Evolutionary conservation across 768 basidiomycete species (phyloP), one percentile per base, ranked within the genome.

Genomic region (Lactifluus echinatus): DNA sequence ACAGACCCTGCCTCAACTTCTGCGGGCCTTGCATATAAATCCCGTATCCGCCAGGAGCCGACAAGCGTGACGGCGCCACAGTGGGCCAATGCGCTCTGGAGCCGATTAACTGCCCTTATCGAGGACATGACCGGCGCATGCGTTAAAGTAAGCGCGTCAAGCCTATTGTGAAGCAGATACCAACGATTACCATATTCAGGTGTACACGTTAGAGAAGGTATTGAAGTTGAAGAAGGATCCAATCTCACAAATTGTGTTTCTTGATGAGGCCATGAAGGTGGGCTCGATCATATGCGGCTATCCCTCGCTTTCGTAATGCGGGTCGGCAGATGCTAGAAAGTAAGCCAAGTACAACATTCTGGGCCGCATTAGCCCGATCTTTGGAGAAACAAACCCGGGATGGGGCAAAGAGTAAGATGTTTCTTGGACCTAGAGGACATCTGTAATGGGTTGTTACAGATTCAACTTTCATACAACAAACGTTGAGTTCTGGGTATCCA

Each of bases 251-350:
- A 72, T 78, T 0, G 73, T 87, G 2, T 98, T 98, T 71, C 72
- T 98, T 26, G 94, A 96, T 51, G 93, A 94, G 68, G 91, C 88
- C 0, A 88, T 97, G 87, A 89, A 93, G 75, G 92, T 91, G 17
- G 47, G 73, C 34, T 33, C 33, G 11, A 34, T n/a, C 4, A n/a
- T 23, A 28, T 6, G 3, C 10, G 4, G 8, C 23, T n/a, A 1
- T 6, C 43, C 23, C 17, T 34, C 21, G 31, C 19, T 34, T 7
- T 45, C 4, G 24, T 23, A 29, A 46, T 33, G 31, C 23, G 19
- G 31, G 31, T 42, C 45, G 31, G 8, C 63, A 94, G 90, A 73
- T 82, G 4, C 75, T 97, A 8, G 96, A 98, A 63, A 91, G 84
- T 69, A 93, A 87, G 67, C 96, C 96, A 1, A 94, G 89, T 59